Base-by-base conservation (phyloP, 2,329 filamentous ascomycete species). In the Didymellaceae sp. region DNA sequence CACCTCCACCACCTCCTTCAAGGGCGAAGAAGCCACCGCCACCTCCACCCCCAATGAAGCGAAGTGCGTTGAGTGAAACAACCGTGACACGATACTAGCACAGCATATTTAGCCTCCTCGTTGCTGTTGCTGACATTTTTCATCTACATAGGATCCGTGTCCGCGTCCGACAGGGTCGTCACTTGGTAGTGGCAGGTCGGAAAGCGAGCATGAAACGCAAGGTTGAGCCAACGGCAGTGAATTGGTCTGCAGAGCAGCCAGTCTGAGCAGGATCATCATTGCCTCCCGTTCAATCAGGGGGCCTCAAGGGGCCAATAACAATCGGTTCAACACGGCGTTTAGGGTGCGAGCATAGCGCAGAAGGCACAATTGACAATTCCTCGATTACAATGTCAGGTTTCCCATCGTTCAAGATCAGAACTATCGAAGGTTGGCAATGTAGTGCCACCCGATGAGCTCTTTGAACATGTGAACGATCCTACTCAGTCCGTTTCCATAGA, bases 1-100 rank as follows among this genome's bases (percentile, higher is more conserved):
- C 78, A 34, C 68, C 70, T 31, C 70, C 70, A 16, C 82, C 84
- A 37, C 85, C 86, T 16, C 86, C 85, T 18, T 81, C 80, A 17
- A 75, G 85, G 64, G 74, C 82, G 26, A 88, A 87, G 78, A 88
- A 88, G 71, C 84, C 85, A 10, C 81, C 82, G 17, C 84, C 85
- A 52, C 83, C 83, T 28, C 85, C 84, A 17, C 83, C 83, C 9
- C 85, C 86, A 17, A 80, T 85, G 74, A 87, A 87, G 77, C 75
- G 83, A 58, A 80, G 75, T 69, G 76, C 75, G 54, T 67, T 80
- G 63, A 79, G 76, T 61, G 63, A 68, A 48, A 67, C 66, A 42
- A 67, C 70, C 57, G 56, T 70, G 38, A 65, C 68, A 46, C 66
- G 67, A 66, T 72, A 72, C 61, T 72, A 65, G 58, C 51, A 22